Evolutionary conservation across 2,329 filamentous ascomycete species (phyloP).

Genomic region (Rhinocladiella similis): DNA sequence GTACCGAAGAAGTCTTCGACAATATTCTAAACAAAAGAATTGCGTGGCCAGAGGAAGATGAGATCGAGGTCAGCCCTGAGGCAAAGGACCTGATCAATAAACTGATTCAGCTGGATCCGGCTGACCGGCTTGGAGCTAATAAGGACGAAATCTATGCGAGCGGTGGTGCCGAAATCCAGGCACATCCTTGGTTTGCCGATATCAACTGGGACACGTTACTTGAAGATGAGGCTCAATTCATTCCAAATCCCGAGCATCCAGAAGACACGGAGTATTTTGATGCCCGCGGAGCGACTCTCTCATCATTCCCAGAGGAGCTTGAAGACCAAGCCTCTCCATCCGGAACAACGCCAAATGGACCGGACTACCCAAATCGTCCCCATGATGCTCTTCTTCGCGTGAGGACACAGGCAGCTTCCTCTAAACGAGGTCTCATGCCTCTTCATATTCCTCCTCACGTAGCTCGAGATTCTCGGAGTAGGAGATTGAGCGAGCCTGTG

Average conservation of each 20-base stretch:
- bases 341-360: slow-evolving; percentile 59
- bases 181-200: slow-evolving; percentile 82
- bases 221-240: slow-evolving; percentile 95
- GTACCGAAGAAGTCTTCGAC: slow-evolving; percentile 92
- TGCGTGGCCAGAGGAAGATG: slow-evolving; percentile 86
- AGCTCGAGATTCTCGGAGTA: slow-evolving; percentile 75
- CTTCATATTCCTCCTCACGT: slow-evolving; percentile 96
- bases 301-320: slow-evolving; percentile 90
- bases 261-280: slow-evolving; percentile 99
- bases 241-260: slow-evolving; percentile 86
- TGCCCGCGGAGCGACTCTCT: slow-evolving; percentile 82
- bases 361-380: slow-evolving; percentile 83
- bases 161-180: slow-evolving; percentile 88
- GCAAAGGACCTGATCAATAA: slow-evolving; percentile 94
- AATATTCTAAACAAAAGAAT: slow-evolving; percentile 91
- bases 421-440: slow-evolving; percentile 91
- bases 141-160: slow-evolving; percentile 76
- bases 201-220: slow-evolving; percentile 87
- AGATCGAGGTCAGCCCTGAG: slow-evolving; percentile 73
- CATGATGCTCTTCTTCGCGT: slow-evolving; percentile 93
- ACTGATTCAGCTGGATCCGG: slow-evolving; percentile 80
- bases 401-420: slow-evolving; percentile 79
- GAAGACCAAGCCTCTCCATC: slow-evolving; percentile 83
- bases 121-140: slow-evolving; percentile 81
- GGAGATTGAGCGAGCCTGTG: slow-evolving; percentile 87